Evolutionary conservation across 306 rosid species (phyloP).

Genomic region (Phaseolus lunatus): DNA sequence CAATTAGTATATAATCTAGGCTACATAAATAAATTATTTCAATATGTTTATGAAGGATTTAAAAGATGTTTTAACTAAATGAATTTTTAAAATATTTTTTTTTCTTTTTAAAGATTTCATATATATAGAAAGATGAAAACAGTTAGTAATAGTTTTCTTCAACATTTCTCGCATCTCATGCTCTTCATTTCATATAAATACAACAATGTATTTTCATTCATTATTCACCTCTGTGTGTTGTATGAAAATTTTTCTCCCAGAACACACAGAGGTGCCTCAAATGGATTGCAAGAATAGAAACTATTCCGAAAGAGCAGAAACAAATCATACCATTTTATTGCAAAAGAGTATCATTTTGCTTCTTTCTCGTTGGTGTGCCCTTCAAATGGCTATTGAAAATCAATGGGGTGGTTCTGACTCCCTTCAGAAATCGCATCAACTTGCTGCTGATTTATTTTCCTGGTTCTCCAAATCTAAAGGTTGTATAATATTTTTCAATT

Average conservation of each 20-base stretch:
- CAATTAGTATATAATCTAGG: too few relatives aligned
- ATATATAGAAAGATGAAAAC: neutral
- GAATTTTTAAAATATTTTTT: too few relatives aligned
- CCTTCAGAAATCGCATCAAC: constrained; percentile 64
- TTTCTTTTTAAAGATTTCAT: too few relatives aligned
- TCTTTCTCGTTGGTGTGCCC: constrained; percentile 77
- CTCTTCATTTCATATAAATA: neutral
- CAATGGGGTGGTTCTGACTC: constrained; percentile 84
- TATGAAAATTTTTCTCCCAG: constrained; percentile 18
- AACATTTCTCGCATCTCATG: constrained; percentile 18
- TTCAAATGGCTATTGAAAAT: constrained; percentile 74
- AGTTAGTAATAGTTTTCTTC: neutral
- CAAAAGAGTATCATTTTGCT: constrained; percentile 51
- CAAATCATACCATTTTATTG: constrained; percentile 27
- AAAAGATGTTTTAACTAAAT: too few relatives aligned
- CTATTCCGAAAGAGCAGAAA: neutral
- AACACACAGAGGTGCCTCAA: constrained; percentile 23
- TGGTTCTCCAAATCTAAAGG: constrained; percentile 69
- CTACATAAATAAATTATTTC: too few relatives aligned
- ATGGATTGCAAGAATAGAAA: constrained; percentile 44
- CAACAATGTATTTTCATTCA: neutral
- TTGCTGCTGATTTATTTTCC: constrained; percentile 59
- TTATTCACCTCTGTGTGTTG: constrained; percentile 42
- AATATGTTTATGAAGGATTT: too few relatives aligned
- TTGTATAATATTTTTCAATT: neutral